These are phyloP conservation scores for Capsicum chinense DNA, from an alignment of 257 asterid genomes.

Conservation along the genomic window DNA sequence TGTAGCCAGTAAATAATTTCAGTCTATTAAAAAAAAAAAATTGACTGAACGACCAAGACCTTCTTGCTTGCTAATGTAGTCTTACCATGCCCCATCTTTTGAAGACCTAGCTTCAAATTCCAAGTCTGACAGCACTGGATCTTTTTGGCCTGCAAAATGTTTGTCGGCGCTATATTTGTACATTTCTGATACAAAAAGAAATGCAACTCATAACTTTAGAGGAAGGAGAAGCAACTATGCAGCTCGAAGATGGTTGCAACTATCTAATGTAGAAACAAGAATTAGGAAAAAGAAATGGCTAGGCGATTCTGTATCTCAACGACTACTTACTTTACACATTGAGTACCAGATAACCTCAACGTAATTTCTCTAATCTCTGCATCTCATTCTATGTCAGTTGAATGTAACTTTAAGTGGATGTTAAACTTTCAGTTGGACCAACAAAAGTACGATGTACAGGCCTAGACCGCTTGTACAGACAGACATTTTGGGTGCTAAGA, in stretches of 20 bases:
- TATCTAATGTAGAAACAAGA: background rate
- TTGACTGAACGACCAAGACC: background rate
- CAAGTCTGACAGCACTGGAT: constrained; percentile 47
- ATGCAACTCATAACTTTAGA: constrained; percentile 7
- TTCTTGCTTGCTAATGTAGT: constrained; percentile 28
- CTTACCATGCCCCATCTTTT: constrained; percentile 90
- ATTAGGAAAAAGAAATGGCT: background rate
- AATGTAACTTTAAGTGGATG: constrained; percentile 20
- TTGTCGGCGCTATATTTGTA: background rate
- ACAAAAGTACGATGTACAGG: background rate
- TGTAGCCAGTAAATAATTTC: constrained; percentile 12
- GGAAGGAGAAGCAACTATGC: background rate
- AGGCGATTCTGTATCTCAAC: background rate
- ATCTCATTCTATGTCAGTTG: background rate
- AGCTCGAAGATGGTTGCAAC: background rate
- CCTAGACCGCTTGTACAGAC: too few relatives aligned
- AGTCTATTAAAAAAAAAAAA: background rate
- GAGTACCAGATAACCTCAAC: constrained; percentile 13
- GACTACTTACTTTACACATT: background rate
- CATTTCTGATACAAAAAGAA: background rate
- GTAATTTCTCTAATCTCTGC: background rate
- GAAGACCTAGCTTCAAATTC: constrained; percentile 91
- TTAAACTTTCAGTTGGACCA: background rate
- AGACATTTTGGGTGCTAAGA: too few relatives aligned
- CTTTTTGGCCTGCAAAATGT: constrained; percentile 52